Evolutionary conservation across 805 yeast genomes (phyloP).

Genomic region (Saturnispora gosingensis): DNA sequence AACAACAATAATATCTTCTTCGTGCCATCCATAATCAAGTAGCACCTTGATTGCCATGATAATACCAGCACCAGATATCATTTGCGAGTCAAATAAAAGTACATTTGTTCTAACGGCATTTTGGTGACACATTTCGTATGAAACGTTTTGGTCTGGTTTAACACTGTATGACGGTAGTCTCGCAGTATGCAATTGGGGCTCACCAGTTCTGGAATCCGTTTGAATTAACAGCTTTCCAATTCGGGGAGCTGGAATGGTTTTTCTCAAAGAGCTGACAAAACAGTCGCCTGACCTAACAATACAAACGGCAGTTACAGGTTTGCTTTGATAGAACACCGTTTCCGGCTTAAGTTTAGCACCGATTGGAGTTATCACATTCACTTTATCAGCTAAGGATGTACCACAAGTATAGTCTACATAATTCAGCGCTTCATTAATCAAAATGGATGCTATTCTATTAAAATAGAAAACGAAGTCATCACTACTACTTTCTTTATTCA

Average conservation of each 20-base stretch:
- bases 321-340: constrained; percentile 28
- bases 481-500: constrained; percentile 44
- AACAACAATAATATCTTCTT: constrained; percentile 56
- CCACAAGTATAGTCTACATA: constrained; percentile 33
- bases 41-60: constrained; percentile 90
- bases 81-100: constrained; percentile 75
- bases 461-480: constrained; percentile 83
- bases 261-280: constrained; percentile 69
- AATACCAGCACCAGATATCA: constrained; percentile 87
- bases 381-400: neutral
- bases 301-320: constrained; percentile 60
- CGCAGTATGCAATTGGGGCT: constrained; percentile 85
- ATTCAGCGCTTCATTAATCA: constrained; percentile 64
- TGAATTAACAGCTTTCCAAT: constrained; percentile 83
- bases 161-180: constrained; percentile 41
- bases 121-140: neutral
- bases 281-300: constrained; percentile 90
- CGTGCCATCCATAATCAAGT: constrained; percentile 64
- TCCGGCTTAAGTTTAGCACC: constrained; percentile 18
- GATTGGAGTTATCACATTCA: constrained; percentile 33
- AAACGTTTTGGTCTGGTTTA: constrained; percentile 12
- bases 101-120: constrained; percentile 25
- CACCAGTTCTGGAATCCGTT: constrained; percentile 83
- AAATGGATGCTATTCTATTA: constrained; percentile 65
- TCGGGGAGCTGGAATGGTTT: constrained; percentile 66